Conservation (phyloP, 2,329 filamentous ascomycete species). For the Neocucurbitaria cava region DNA sequence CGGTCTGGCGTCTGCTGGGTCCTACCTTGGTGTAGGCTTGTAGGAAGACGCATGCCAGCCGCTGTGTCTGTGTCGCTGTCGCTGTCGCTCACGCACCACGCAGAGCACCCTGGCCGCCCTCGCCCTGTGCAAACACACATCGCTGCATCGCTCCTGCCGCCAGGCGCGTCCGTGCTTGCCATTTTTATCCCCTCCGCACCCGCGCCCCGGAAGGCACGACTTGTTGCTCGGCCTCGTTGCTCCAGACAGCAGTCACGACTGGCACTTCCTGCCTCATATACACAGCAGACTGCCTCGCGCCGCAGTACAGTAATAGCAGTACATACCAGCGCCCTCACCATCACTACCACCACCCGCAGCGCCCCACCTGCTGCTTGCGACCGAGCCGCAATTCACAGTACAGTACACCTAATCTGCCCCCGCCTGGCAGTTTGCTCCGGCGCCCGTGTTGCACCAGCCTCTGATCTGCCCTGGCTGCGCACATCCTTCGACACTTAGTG, state of each 20-base stretch:
- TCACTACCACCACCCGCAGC: too few species aligned
- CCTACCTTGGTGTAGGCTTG: too few species aligned
- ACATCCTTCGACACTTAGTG: constrained; percentile 45
- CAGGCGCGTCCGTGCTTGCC: constrained; percentile 21
- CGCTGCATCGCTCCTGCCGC: neutral
- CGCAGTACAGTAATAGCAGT: too few species aligned
- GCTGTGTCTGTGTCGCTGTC: too few species aligned
- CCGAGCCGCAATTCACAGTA: constrained; percentile 5
- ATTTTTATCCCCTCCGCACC: constrained; percentile 32
- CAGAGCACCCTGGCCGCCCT: neutral
- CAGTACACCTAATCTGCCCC: too few species aligned
- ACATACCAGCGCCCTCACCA: too few species aligned
- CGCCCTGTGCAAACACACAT: neutral
- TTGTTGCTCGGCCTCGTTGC: constrained; percentile 14
- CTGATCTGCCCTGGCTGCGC: constrained; percentile 35
- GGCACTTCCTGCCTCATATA: too few species aligned
- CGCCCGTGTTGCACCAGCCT: constrained; percentile 33
- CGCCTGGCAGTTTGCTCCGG: constrained; percentile 6
- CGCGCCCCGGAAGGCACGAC: constrained; percentile 14
- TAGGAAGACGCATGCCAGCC: constrained; percentile 17
- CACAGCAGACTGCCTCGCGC: too few species aligned
- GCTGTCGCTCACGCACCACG: neutral
- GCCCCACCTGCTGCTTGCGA: neutral
- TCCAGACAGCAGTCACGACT: constrained; percentile 1
- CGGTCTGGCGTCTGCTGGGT: constrained; percentile 20